Evolutionary conservation across 441 rosid species (phyloP).

Genomic region (Corymbia calophylla): DNA sequence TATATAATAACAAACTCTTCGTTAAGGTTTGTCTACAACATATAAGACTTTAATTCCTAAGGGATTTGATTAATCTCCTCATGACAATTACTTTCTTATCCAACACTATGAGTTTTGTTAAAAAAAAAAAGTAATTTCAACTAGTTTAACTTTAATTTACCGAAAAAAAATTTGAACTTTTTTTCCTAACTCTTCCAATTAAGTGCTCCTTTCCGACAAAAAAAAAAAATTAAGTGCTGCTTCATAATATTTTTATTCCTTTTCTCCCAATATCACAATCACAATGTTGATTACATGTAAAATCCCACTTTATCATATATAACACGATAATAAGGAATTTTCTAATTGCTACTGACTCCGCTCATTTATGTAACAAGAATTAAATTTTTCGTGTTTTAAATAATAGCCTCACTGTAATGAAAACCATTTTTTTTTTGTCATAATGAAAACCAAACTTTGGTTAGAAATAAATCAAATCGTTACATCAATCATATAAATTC

Average conservation of each 20-base stretch:
- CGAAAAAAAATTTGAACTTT: not conserved
- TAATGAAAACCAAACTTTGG: not conserved
- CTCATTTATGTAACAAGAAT: not conserved
- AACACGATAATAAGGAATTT: not conserved
- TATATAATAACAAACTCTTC: not conserved
- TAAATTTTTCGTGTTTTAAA: not conserved
- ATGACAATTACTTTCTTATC: not conserved
- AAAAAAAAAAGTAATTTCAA: too few species aligned
- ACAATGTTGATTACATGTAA: not conserved
- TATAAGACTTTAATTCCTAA: not conserved
- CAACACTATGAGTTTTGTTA: not conserved
- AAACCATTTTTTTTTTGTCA: too few species aligned
- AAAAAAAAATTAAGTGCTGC: not conserved
- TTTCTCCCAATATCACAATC: not conserved
- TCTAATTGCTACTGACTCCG: not conserved
- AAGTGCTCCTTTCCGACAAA: not conserved
- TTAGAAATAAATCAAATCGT: not conserved
- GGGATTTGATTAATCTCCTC: too few species aligned
- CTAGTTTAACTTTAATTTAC: not conserved
- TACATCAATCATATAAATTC: not conserved
- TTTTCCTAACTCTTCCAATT: not conserved
- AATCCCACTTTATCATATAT: not conserved
- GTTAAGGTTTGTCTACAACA: not conserved
- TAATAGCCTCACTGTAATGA: not conserved
- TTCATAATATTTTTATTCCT: too few species aligned